These are phyloP conservation scores for Microthlaspi erraticum DNA, from an alignment of 345 rosid genomes.

Conservation along the genomic window DNA sequence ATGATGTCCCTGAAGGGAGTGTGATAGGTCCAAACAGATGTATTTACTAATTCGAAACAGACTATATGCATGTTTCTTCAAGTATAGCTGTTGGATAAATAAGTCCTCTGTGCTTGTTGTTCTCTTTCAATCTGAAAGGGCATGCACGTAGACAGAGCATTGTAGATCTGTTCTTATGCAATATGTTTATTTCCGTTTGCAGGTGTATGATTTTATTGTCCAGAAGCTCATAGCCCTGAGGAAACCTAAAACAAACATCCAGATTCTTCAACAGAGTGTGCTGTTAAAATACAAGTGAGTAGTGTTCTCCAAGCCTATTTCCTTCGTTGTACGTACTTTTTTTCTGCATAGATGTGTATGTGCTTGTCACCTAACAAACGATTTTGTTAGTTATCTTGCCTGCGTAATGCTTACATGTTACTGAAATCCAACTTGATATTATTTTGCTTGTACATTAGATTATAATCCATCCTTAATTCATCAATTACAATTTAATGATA, in stretches of 20 bases:
- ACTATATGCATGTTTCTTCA: slow-evolving; percentile 1
- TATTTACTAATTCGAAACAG: slow-evolving; percentile 12
- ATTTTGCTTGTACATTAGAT: slow-evolving; percentile 15
- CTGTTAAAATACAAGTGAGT: slow-evolving; percentile 93
- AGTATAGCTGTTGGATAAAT: slow-evolving; percentile 13
- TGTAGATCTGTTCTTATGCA: slow-evolving; percentile 25
- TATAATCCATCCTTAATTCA: slow-evolving; percentile 17
- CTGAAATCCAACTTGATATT: slow-evolving; percentile 26
- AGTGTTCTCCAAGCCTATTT: slow-evolving; percentile 6
- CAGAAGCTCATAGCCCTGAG: slow-evolving; percentile 97
- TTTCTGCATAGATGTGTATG: slow-evolving; percentile 11
- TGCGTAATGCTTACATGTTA: slow-evolving; percentile 9
- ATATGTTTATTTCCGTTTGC: slow-evolving; percentile 33
- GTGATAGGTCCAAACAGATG: slow-evolving; percentile 9
- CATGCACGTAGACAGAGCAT: slow-evolving; percentile 6
- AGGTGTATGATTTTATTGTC: slow-evolving; percentile 97
- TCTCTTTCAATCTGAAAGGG: slow-evolving; percentile 22
- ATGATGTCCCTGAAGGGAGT: slow-evolving; percentile 8
- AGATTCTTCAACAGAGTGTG: slow-evolving; percentile 97
- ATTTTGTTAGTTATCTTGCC: slow-evolving; percentile 11
- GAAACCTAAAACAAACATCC: slow-evolving; percentile 98
- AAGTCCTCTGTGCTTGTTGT: slow-evolving; percentile 12
- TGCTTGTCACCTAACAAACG: slow-evolving; percentile 14
- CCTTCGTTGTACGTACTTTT: slow-evolving; percentile 14
- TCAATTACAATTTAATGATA: slow-evolving; percentile 40